These are phyloP conservation scores for Sechiopsis laciniata DNA, from an alignment of 306 rosid species.

Conservation along the genomic window DNA sequence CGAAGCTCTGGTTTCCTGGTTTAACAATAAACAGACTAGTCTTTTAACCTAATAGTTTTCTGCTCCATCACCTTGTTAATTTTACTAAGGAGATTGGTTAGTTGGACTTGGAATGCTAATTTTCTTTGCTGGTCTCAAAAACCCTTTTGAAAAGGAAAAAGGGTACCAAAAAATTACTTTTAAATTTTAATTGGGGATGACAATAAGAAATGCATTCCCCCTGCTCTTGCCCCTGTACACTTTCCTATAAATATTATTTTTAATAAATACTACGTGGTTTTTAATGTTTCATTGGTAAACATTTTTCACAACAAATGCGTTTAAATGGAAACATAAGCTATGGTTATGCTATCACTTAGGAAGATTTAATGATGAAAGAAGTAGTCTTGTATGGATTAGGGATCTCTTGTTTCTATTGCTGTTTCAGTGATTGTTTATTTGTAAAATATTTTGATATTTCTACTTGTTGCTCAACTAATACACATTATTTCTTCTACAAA, in stretches of 20 bases:
- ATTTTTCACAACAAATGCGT: background rate
- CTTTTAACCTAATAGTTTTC: background rate
- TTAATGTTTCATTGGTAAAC: background rate
- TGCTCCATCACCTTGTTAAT: background rate
- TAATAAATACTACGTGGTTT: background rate
- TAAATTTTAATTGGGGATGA: background rate
- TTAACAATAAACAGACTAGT: too few relatives aligned
- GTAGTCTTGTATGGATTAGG: background rate
- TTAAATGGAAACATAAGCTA: constrained; percentile 5
- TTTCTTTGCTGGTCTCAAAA: background rate
- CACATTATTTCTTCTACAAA: constrained; percentile 28
- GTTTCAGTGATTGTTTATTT: background rate
- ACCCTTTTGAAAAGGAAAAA: background rate
- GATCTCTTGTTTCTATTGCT: constrained; percentile 4
- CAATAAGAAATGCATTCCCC: background rate
- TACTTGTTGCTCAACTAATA: background rate
- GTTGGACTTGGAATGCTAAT: background rate
- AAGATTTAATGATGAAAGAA: background rate
- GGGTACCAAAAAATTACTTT: background rate
- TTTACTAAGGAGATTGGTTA: background rate
- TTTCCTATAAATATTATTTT: background rate
- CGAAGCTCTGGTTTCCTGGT: too few relatives aligned
- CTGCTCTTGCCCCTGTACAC: background rate
- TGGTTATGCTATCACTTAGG: background rate
- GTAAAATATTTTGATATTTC: constrained; percentile 4